A percentile compares a stretch with the other conserved stretches of the same genome.
phyloP scores from a whole-genome alignment of 176 grass and related monocot genomes.

The Oryza australiensis region DNA sequence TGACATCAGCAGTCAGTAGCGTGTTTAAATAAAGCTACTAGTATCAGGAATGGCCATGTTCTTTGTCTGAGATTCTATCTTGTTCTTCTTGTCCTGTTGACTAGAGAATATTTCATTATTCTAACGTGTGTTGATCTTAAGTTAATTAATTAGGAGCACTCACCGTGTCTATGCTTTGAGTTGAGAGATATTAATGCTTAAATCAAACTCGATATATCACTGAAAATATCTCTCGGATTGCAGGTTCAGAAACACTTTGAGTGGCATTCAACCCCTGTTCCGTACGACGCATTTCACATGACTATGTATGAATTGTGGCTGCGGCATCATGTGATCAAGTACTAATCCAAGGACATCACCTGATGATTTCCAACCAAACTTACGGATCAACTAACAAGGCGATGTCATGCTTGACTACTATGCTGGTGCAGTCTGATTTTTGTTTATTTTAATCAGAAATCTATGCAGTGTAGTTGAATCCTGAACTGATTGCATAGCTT shows the following conservation, averaged over 20 bases:
- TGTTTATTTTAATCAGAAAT: neutral
- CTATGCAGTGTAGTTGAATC: conserved; percentile 7
- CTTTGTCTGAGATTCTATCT: neutral
- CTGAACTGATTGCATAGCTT: neutral
- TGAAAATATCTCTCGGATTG: conserved; percentile 8
- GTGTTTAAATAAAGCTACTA: neutral
- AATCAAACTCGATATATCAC: neutral
- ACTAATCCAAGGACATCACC: conserved; percentile 24
- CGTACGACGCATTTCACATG: conserved; percentile 93
- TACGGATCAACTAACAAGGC: conserved; percentile 21
- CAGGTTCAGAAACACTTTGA: conserved; percentile 97
- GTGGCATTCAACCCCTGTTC: conserved; percentile 87
- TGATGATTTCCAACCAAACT: conserved; percentile 28
- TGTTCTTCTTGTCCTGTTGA: neutral
- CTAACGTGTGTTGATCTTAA: neutral
- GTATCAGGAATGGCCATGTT: neutral
- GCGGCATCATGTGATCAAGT: conserved; percentile 75
- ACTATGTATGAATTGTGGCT: conserved; percentile 95
- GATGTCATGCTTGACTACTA: conserved; percentile 39
- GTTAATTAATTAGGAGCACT: neutral
- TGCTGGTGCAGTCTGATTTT: conserved; percentile 8
- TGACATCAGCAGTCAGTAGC: neutral
- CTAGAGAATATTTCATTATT: conserved; percentile 2
- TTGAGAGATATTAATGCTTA: neutral
- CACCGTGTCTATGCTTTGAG: neutral